Evolutionary conservation across 306 rosid species (phyloP), one percentile per base, ranked within the genome.

Genomic region (Corylus americana): DNA sequence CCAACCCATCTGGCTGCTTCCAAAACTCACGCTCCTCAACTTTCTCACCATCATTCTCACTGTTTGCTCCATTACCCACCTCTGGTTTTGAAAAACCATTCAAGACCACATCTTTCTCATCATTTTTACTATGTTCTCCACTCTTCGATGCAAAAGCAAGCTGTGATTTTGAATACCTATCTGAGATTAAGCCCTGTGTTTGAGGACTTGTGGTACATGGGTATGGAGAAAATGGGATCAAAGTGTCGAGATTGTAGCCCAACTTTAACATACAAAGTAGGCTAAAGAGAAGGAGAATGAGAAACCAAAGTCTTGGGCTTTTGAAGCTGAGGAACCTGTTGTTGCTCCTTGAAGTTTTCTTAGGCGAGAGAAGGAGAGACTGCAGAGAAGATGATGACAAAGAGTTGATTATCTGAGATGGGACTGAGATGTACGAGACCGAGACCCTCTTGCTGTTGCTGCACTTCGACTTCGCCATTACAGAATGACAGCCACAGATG

Each of bases 381-480:
- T 93, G 93, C 20, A 95, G 83, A 18, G 99, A 93, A 80, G 99
- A 90, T 0, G 99, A 85, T 35, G 99, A 88, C 44, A 95, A 62
- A 3, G 99, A 90, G 62, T 86, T 95, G 75, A 95, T 95, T 57
- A 95, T 89, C 88, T 93, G 99, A 67, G 98, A 93, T 11, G 99
- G 99, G 39, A 95, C 99, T 7, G 99, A 91, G 76, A 95, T 95
- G 92, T 87, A 95, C 1, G 87, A 88, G 11, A 88, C 77, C 81
- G 87, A 88, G 11, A 88, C 77, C 82, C 89, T 91, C 87, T 87
- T 88, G 13, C 87, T 87, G 77, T 79, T 89, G 80, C 84, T 88
- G 51, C 72, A 68, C 77, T 91, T 92, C 2, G 91, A 86, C 78
- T 88, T 92, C 4, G 92, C 98, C 98, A 92, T 94, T 53, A 84